Evolutionary conservation across 805 yeast genomes (phyloP), one percentile per base, ranked within the genome.

Genomic region (Wickerhamiella dianesei): DNA sequence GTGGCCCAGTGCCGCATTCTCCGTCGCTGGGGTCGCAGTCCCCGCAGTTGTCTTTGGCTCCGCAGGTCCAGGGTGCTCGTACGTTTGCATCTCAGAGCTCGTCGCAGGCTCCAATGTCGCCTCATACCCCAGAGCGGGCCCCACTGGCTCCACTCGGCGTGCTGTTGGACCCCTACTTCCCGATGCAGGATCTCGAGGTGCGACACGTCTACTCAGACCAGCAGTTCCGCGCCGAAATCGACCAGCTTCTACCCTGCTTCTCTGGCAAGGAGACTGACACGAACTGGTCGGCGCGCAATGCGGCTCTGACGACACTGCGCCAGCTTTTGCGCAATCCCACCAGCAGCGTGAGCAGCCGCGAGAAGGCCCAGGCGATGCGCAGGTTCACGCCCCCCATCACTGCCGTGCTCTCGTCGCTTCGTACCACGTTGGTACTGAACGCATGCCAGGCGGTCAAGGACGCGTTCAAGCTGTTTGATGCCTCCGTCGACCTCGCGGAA

Each of bases 401-500:
- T 45, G 85, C 83, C 54, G 76, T 85, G 0, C 70, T 78, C 1
- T 56, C 70, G 5, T 87, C 97, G 0, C 67, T 92, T 48, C 70
- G 98, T 57, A 92, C 98, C 0, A 82, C 96, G 0, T 68, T 92
- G 18, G 77, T 88, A 1, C 66, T 76, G 2, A 75, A 82, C 56
- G 84, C 87, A 0, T 82, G 94, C 58, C 84, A 80, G 48, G 61
- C 87, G 18, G 68, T 84, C 9, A 84, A 82, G 58, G 97, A 88
- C 51, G 47, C 59, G 5, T 61, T 59, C 2, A 56, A 58, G 22
- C 44, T 63, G 2, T 41, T 58, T 4, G 54, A 60, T 3, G 29
- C 52, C 12, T 41, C 48, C 5, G 48, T 62, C 29, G 62, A 67
- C 18, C 58, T 77, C 2, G 62, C 72, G 9, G 89, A 82, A 41